Conservation (phyloP, 2,329 filamentous ascomycete genomes). For the Dothideomycetes sp. region DNA sequence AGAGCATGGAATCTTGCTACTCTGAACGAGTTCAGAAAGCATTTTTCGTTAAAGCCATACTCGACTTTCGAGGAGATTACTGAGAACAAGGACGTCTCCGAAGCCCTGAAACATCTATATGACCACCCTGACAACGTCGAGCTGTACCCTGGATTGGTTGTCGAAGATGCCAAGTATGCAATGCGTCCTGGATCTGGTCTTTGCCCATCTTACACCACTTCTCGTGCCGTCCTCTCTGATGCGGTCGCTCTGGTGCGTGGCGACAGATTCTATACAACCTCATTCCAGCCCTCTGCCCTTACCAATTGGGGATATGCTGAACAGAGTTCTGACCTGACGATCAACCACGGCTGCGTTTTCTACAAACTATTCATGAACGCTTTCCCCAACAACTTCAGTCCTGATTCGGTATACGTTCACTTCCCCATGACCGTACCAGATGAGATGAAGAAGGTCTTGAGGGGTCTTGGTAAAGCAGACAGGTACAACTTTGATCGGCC, state of each 20-base stretch:
- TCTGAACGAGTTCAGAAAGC: constrained; percentile 56
- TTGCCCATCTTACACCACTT: constrained; percentile 45
- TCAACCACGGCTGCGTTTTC: constrained; percentile 42
- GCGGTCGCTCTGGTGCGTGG: constrained; percentile 51
- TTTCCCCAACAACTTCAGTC: constrained; percentile 41
- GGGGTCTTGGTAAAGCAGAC: constrained; percentile 31
- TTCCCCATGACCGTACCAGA: constrained; percentile 41
- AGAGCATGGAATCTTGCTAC: constrained; percentile 53
- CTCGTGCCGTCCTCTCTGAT: constrained; percentile 50
- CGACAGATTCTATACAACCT: constrained; percentile 49
- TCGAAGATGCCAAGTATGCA: constrained; percentile 48
- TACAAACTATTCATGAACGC: constrained; percentile 45
- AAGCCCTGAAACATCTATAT: constrained; percentile 50
- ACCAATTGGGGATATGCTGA: constrained; percentile 41
- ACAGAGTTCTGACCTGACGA: constrained; percentile 33
- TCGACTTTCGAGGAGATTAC: constrained; percentile 52
- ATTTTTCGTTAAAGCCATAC: constrained; percentile 52
- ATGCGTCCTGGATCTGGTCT: constrained; percentile 46
- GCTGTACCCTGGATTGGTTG: constrained; percentile 58
- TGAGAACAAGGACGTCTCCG: constrained; percentile 45
- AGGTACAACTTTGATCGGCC: constrained; percentile 33
- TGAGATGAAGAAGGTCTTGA: constrained; percentile 38
- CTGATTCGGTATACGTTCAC: constrained; percentile 41
- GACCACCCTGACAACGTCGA: constrained; percentile 58
- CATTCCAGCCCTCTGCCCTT: constrained; percentile 27